phyloP scores from a whole-genome alignment of 805 yeast species.

The Candida loeiensis region DNA sequence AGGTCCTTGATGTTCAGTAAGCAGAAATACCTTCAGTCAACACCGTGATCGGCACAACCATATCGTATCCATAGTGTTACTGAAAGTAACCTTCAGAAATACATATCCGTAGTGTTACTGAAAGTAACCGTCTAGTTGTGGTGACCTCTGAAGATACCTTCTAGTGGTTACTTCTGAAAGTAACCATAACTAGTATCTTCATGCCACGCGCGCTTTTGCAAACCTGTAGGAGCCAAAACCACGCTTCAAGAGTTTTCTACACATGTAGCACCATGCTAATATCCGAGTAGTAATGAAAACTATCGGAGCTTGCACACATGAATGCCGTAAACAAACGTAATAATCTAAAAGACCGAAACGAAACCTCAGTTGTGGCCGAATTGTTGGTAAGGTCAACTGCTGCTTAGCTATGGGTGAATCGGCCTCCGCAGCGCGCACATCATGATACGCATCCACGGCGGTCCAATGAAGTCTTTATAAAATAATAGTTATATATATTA shows the following conservation, averaged over 20 bases:
- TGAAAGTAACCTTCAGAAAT: too few relatives aligned
- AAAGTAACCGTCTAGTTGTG: too few relatives aligned
- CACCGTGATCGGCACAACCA: too few relatives aligned
- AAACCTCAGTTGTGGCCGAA: slow-evolving; percentile 66
- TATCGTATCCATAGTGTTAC: too few relatives aligned
- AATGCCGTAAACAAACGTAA: slow-evolving; percentile 23
- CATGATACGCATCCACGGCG: slow-evolving; percentile 29
- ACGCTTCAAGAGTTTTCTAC: slow-evolving; percentile 4
- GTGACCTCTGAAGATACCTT: too few relatives aligned
- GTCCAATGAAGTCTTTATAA: slow-evolving; percentile 45
- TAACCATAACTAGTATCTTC: too few relatives aligned
- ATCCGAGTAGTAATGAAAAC: slow-evolving; percentile 33
- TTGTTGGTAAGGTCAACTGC: slow-evolving; percentile 70
- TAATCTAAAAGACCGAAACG: slow-evolving; percentile 76
- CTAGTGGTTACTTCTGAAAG: too few relatives aligned
- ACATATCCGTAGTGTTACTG: too few relatives aligned
- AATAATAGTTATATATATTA: slow-evolving; percentile 55
- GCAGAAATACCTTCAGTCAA: too few relatives aligned
- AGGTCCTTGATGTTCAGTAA: too few relatives aligned
- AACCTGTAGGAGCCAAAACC: background rate
- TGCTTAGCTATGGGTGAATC: slow-evolving; percentile 53
- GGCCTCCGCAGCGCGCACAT: slow-evolving; percentile 12
- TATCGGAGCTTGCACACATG: slow-evolving; percentile 36
- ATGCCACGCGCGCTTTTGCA: too few relatives aligned
- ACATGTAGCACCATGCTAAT: slow-evolving; percentile 53